Evolutionary conservation across 1,284 basidiomycete genomes (phyloP).

Genomic region (Macrocybe sp.): DNA sequence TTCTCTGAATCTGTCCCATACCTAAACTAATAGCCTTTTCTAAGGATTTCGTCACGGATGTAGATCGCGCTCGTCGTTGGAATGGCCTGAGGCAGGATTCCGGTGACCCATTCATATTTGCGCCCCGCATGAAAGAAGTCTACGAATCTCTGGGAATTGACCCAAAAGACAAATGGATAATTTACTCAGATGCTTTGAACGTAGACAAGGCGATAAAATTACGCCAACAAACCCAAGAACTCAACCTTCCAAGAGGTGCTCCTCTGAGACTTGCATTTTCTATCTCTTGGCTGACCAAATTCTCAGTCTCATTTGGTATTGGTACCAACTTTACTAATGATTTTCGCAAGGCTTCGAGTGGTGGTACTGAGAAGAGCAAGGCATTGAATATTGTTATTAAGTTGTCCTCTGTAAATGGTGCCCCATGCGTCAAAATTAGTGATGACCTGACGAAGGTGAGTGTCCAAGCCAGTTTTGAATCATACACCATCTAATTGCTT

Average conservation of each 20-base stretch:
- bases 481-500: neutral
- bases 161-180: conserved; percentile 60
- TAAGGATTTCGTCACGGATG: conserved; percentile 60
- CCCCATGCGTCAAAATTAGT: conserved; percentile 86
- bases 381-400: conserved; percentile 95
- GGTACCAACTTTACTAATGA: conserved; percentile 92
- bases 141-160: conserved; percentile 69
- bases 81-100: conserved; percentile 87
- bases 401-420: conserved; percentile 67
- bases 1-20: conserved; percentile 6
- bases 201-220: conserved; percentile 68
- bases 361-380: conserved; percentile 60
- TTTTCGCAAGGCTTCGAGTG: conserved; percentile 57
- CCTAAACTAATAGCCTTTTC: neutral
- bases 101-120: conserved; percentile 81
- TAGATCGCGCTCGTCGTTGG: conserved; percentile 67
- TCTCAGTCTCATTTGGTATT: conserved; percentile 76
- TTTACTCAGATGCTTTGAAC: conserved; percentile 81
- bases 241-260: conserved; percentile 67
- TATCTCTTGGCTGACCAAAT: conserved; percentile 1
- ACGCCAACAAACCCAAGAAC: conserved; percentile 65
- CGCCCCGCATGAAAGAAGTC: conserved; percentile 62
- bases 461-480: neutral
- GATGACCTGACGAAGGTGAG: conserved; percentile 84
- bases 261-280: conserved; percentile 2